phyloP scores from a whole-genome alignment of 2,329 filamentous ascomycete species.

The Aureobasidium sp. region DNA sequence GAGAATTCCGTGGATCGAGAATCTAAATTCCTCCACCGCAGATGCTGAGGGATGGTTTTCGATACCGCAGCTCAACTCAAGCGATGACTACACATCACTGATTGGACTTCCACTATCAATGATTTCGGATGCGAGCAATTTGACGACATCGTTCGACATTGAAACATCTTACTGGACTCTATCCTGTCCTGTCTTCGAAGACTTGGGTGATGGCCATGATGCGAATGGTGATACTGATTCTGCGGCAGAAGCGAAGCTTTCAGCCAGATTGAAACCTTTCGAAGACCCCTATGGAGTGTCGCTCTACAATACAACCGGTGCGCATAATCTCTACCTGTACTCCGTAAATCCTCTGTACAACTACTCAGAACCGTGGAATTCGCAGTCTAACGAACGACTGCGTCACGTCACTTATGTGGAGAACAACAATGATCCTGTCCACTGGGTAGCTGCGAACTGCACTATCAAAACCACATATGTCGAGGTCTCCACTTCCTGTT shows the following conservation, averaged over 20 bases:
- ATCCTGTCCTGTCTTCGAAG: neutral
- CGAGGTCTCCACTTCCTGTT: neutral
- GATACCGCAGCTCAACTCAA: neutral
- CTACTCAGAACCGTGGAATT: neutral
- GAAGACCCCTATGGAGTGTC: neutral
- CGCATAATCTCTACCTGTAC: neutral
- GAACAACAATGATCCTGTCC: neutral
- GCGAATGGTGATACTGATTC: neutral
- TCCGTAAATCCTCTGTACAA: neutral
- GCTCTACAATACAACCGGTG: neutral
- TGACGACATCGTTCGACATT: neutral
- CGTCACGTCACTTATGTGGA: neutral
- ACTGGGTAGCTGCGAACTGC: neutral
- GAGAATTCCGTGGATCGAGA: neutral
- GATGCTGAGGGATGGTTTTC: neutral
- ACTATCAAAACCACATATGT: neutral
- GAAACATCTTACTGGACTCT: neutral
- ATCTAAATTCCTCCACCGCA: neutral
- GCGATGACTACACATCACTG: neutral
- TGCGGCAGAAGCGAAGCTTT: neutral
- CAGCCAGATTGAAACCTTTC: neutral
- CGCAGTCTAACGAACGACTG: neutral
- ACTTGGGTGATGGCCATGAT: neutral
- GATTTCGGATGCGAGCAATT: neutral
- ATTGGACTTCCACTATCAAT: neutral